phyloP scores from a whole-genome alignment of 2,329 filamentous ascomycete genomes.

The Hypoxylon sp. region DNA sequence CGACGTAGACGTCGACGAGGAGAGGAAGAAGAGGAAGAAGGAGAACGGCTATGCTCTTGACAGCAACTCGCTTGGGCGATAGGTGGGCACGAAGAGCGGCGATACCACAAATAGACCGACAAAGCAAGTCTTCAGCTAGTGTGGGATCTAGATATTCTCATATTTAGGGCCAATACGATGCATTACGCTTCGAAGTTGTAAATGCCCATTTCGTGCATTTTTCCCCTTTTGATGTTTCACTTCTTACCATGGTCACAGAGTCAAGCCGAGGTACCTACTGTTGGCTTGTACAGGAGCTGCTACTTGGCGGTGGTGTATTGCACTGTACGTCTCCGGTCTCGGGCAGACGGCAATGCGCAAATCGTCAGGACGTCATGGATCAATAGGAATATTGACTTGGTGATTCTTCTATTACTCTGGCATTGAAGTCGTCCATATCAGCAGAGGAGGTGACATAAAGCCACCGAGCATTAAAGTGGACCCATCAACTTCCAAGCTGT shows the following conservation, averaged over 20 bases:
- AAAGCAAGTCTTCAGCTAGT: slow-evolving; percentile 32
- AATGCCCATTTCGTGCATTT: not conserved
- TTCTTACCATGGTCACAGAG: not conserved
- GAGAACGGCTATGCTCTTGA: slow-evolving; percentile 14
- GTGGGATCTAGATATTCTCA: slow-evolving; percentile 20
- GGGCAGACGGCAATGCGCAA: too few species aligned
- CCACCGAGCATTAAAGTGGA: not conserved
- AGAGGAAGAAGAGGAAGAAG: slow-evolving; percentile 34
- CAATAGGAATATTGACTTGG: too few species aligned
- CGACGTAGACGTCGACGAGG: slow-evolving; percentile 37
- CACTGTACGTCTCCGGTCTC: too few species aligned
- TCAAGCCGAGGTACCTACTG: not conserved
- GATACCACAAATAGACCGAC: slow-evolving; percentile 12
- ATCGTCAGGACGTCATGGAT: too few species aligned
- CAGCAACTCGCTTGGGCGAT: not conserved
- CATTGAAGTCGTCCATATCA: too few species aligned
- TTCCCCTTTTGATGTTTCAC: not conserved
- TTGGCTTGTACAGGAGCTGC: not conserved
- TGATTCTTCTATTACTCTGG: too few species aligned
- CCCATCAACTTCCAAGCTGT: not conserved
- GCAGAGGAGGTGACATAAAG: too few species aligned
- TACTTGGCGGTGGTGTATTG: too few species aligned
- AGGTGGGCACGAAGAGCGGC: not conserved
- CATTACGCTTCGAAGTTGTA: slow-evolving; percentile 44
- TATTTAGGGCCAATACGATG: slow-evolving; percentile 44